Conservation (phyloP, 1,139 yeast genomes). For the Blastobotrys elegans region DNA sequence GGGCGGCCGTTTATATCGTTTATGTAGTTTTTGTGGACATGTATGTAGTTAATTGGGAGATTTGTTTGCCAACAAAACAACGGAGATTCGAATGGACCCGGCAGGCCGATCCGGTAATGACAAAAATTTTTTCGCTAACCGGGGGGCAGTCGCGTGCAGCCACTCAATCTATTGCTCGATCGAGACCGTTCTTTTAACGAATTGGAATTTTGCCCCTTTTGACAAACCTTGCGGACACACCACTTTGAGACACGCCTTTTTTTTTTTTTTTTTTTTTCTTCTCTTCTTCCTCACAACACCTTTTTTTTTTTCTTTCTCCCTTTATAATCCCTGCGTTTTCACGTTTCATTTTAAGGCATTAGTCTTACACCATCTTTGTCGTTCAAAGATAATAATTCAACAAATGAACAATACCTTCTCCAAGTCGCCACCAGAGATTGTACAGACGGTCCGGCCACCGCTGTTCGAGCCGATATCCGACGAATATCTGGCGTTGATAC, state of each 20-base stretch:
- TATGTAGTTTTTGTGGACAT: too few relatives aligned
- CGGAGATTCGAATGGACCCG: too few relatives aligned
- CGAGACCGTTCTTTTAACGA: too few relatives aligned
- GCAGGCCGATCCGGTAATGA: too few relatives aligned
- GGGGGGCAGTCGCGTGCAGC: too few relatives aligned
- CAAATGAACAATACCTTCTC: background rate
- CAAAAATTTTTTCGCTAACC: too few relatives aligned
- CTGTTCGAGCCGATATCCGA: slow-evolving; percentile 63
- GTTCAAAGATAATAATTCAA: too few relatives aligned
- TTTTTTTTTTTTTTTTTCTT: background rate
- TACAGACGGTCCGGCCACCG: slow-evolving; percentile 6
- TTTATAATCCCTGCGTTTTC: background rate
- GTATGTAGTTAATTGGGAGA: too few relatives aligned
- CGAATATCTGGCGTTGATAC: slow-evolving; percentile 61
- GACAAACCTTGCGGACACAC: background rate
- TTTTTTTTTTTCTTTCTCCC: background rate
- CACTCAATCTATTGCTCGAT: too few relatives aligned
- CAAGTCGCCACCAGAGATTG: background rate
- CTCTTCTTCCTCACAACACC: background rate
- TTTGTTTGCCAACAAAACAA: too few relatives aligned
- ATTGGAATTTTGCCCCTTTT: background rate
- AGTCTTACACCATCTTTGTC: too few relatives aligned
- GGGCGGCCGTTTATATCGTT: too few relatives aligned
- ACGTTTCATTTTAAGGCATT: background rate
- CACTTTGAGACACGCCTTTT: slow-evolving; percentile 1